Evolutionary conservation across 495 filamentous ascomycete genomes (phyloP), one percentile per base, ranked within the genome.

Genomic region (Talaromyces trachyspermus): DNA sequence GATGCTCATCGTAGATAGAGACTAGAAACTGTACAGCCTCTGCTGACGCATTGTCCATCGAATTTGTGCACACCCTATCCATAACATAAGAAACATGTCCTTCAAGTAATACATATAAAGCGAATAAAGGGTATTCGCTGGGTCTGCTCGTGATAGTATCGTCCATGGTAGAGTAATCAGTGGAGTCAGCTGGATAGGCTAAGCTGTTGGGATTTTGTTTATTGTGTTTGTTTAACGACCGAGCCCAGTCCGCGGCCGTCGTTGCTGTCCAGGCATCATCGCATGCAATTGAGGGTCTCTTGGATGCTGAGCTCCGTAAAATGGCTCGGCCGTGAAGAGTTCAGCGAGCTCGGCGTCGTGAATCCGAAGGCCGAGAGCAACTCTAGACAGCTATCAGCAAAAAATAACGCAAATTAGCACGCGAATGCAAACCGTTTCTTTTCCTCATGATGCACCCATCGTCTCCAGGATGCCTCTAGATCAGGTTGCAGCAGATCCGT

Each of bases 271-370:
- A 67, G 6, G 62, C 29, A 18, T 50, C 51, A 18, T 65, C 60
- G 7, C 57, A 52, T 15, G 43, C 52, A 11, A 60, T 41, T 49
- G 54, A 24, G 48, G 58, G 27, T 24, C 49, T 18, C 53, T 47
- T 43, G 46, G 47, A 50, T 64, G 63, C 10, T 15, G 40, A 25
- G 11, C 19, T 18, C 52, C 56, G 11, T 59, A 57, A 19, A 65
- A 52, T 4, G 66, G 61, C 15, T 65, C 52, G 36, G 65, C 61
- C 30, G 66, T 63, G 9, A 66, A 49, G 10, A 66, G 39, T 29
- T 42, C 55, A 7, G 63, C 63, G n/a, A 66, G 54, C 40, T 69
- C 65, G 9, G 65, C 56, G 38, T 65, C 62, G 40, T 65, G 60
- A 18, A 65, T 56, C 12, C 61, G 51, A 19, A 63, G 41, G 11